Conservation (phyloP, 2,329 filamentous ascomycete genomes). For the Colletotrichum melonis region DNA sequence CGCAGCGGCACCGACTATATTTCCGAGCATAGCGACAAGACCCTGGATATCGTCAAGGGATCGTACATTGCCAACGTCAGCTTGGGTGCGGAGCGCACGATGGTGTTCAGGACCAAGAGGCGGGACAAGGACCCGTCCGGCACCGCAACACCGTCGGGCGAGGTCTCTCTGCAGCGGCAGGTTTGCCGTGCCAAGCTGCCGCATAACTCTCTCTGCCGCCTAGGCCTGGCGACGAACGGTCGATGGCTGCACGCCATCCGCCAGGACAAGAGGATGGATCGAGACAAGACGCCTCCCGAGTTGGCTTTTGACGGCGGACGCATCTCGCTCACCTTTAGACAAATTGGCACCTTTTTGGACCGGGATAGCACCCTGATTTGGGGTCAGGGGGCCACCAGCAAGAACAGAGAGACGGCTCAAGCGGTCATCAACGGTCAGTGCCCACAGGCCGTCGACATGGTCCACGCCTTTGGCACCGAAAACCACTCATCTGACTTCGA, state of each 20-base stretch:
- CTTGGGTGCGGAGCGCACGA: conserved; percentile 89
- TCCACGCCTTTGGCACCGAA: conserved; percentile 85
- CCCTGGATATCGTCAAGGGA: conserved; percentile 84
- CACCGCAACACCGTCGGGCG: conserved; percentile 32
- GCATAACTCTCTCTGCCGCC: conserved; percentile 88
- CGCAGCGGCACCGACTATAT: conserved; percentile 92
- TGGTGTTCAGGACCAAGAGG: conserved; percentile 89
- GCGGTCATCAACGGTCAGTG: conserved; percentile 77
- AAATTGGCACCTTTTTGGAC: conserved; percentile 87
- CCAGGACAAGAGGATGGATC: conserved; percentile 79
- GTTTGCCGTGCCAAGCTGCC: conserved; percentile 79
- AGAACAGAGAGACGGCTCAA: conserved; percentile 69
- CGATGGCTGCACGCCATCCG: conserved; percentile 94
- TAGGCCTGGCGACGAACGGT: conserved; percentile 85
- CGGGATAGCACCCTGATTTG: conserved; percentile 77
- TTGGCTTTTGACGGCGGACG: conserved; percentile 79
- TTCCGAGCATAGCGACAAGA: conserved; percentile 97
- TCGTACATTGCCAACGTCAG: conserved; percentile 94
- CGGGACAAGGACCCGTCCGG: conserved; percentile 52
- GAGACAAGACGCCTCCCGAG: conserved; percentile 77
- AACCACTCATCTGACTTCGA: conserved; percentile 80
- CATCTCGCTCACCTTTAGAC: conserved; percentile 91
- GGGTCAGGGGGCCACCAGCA: conserved; percentile 88
- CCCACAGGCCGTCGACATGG: conserved; percentile 73
- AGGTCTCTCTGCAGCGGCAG: conserved; percentile 55